Conservation (phyloP, 768 basidiomycete genomes). For the Kwoniella europaea region DNA sequence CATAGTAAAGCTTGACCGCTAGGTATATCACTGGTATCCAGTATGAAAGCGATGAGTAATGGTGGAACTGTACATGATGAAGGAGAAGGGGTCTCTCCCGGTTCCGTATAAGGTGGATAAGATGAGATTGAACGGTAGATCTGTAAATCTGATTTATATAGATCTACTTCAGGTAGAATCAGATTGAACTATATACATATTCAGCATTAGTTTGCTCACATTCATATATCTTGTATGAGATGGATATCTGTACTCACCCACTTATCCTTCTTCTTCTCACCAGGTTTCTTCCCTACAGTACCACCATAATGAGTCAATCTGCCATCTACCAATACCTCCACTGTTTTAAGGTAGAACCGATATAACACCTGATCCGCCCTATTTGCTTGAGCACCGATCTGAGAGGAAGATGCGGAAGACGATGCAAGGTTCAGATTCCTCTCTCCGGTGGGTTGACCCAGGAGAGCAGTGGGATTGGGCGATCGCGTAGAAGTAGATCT, state of each 20-base stretch:
- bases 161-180: constrained; percentile 47
- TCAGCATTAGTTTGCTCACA: too few relatives aligned
- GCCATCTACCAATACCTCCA: constrained; percentile 50
- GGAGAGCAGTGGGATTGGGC: neutral
- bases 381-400: constrained; percentile 19
- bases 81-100: constrained; percentile 8
- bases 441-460: constrained; percentile 4
- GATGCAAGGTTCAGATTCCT: constrained; percentile 30
- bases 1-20: constrained; percentile 49
- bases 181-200: constrained; percentile 49
- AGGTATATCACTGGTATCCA: constrained; percentile 53
- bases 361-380: constrained; percentile 52
- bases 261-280: constrained; percentile 51
- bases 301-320: constrained; percentile 49
- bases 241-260: constrained; percentile 44
- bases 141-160: constrained; percentile 50
- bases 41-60: constrained; percentile 54
- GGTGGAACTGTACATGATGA: constrained; percentile 44
- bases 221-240: neutral
- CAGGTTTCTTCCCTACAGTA: constrained; percentile 9
- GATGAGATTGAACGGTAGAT: constrained; percentile 48
- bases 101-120: constrained; percentile 27
- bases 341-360: constrained; percentile 55
- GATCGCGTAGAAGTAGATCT: neutral
- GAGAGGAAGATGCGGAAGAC: constrained; percentile 32